These are phyloP conservation scores for Gorgonomyces haynaldii DNA, from an alignment of 192 early-diverging fungal species.

Conservation along the genomic window DNA sequence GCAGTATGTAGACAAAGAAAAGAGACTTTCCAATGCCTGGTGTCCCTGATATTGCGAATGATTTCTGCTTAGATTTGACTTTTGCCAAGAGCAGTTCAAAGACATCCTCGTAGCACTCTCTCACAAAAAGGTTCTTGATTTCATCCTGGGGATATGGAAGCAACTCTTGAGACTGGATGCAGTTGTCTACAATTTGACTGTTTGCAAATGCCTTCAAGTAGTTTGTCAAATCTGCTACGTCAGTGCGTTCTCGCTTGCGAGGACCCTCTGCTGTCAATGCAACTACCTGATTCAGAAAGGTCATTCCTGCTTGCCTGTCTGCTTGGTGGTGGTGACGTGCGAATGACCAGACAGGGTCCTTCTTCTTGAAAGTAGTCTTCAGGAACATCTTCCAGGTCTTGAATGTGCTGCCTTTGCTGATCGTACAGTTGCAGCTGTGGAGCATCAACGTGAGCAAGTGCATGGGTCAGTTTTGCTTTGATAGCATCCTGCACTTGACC, in stretches of 20 bases:
- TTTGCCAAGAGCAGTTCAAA: slow-evolving; percentile 11
- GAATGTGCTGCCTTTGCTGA: slow-evolving; percentile 3
- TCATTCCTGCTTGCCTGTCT: slow-evolving; percentile 4
- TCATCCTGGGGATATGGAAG: slow-evolving; percentile 15
- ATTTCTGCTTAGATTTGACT: slow-evolving; percentile 3
- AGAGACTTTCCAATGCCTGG: slow-evolving; percentile 19
- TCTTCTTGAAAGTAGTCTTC: neutral
- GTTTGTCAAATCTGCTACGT: slow-evolving; percentile 8
- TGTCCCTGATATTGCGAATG: slow-evolving; percentile 18
- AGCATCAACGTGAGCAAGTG: slow-evolving; percentile 1
- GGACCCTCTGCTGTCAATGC: neutral
- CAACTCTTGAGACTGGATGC: slow-evolving; percentile 11
- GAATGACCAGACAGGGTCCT: neutral
- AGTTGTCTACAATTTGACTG: slow-evolving; percentile 4
- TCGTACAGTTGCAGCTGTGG: neutral
- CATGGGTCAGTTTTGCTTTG: neutral
- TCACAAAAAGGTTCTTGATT: slow-evolving; percentile 10
- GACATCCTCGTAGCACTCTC: slow-evolving; percentile 20
- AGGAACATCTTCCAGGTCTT: slow-evolving; percentile 3
- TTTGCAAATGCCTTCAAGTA: slow-evolving; percentile 10
- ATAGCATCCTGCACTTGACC: slow-evolving; percentile 12
- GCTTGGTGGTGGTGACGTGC: neutral
- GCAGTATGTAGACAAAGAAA: slow-evolving; percentile 18
- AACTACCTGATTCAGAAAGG: neutral
- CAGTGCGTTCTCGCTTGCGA: neutral